Evolutionary conservation across 2,329 filamentous ascomycete genomes (phyloP).

Genomic region (Coniochaeta ligniaria): DNA sequence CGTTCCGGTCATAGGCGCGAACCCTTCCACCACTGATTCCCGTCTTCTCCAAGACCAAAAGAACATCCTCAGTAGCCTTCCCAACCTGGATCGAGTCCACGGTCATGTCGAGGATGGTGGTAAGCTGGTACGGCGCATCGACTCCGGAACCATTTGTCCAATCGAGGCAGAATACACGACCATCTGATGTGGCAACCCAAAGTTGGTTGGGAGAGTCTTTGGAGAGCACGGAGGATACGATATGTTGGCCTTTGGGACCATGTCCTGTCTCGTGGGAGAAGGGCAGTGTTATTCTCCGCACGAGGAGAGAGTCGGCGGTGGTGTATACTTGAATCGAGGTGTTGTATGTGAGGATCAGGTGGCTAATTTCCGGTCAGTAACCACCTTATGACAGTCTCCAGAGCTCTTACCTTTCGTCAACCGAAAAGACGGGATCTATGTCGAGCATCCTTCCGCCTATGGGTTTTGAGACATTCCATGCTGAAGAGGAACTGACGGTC

Average conservation of each 20-base stretch:
- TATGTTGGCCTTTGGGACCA: conserved; percentile 24
- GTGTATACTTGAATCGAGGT: conserved; percentile 76
- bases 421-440: conserved; percentile 55
- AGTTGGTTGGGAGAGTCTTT: conserved; percentile 35
- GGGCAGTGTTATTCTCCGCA: conserved; percentile 54
- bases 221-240: conserved; percentile 33
- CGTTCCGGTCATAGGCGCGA: conserved; percentile 35
- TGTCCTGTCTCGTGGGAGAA: conserved; percentile 19
- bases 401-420: conserved; percentile 49
- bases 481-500: conserved; percentile 4
- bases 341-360: conserved; percentile 68
- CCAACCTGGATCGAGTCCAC: conserved; percentile 30
- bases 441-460: conserved; percentile 60
- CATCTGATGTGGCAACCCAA: conserved; percentile 55
- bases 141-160: conserved; percentile 44
- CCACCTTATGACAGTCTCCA: background rate
- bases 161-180: conserved; percentile 48
- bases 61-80: conserved; percentile 30
- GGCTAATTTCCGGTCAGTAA: conserved; percentile 37
- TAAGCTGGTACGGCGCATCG: conserved; percentile 32
- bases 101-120: conserved; percentile 37
- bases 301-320: conserved; percentile 70
- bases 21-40: conserved; percentile 30
- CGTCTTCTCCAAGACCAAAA: conserved; percentile 38
- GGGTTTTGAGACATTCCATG: conserved; percentile 56